Base-by-base conservation (phyloP, 164 flowering plant genomes). In the Dillenia turbinata region DNA sequence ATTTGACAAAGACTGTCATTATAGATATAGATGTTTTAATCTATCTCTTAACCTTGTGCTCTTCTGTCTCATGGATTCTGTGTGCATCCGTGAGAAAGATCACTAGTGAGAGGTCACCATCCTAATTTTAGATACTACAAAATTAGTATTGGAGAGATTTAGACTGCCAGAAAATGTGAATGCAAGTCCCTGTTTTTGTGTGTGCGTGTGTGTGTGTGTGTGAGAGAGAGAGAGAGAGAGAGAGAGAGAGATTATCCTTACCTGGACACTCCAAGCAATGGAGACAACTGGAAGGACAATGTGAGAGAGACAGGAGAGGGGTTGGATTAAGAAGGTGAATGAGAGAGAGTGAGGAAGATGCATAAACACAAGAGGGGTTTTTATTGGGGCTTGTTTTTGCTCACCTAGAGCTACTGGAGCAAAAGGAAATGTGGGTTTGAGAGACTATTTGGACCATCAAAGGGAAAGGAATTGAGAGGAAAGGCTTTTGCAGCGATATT, bases 371-470 rank as follows among this genome's bases (percentile, higher is more conserved):
- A 12, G 49, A 16, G 24, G 59, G 64, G 69, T 54, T 66, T 79
- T 67, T 77, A 77, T 71, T 64, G 70, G 63, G 47, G 55, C 44
- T 61, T 48, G 66, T 62, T 53, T 57, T 69, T 68, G 57, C 62
- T 24, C 45, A 33, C 24, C 60, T 54, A 19, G n/a, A 51, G 49
- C 57, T 68, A 17, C 57, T 71, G 19, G 58, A 44, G 19, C 48
- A 49, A 64, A 45, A 62, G 40, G 0, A 33, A 6, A 33, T 33
- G 6, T 33, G 40, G 40, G 65, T 54, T 49, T 19, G 52, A 12
- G 12, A 17, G 9, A 43, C 49, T 58, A 49, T n/a, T 26, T 51
- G 50, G 54, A 54, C 53, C 44, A 24, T 13, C 65, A 65, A 61
- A 64, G 26, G 60, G 62, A 49, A 49, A 57, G 49, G 44, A 44